Evolutionary conservation across 2,329 filamentous ascomycete species (phyloP).

Genomic region (Cladorrhinum sp.): DNA sequence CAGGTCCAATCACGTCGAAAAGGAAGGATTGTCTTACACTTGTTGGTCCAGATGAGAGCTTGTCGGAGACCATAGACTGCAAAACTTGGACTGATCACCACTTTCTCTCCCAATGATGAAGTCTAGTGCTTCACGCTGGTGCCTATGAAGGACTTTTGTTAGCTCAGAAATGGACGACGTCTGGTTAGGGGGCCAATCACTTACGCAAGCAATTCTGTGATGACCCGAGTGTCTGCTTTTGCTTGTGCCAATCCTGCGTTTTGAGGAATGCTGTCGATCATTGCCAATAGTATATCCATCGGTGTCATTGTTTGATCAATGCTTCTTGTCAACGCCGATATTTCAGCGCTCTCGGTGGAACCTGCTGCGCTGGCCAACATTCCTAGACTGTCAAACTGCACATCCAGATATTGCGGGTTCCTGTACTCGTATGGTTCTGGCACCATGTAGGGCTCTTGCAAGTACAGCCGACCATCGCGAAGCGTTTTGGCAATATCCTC

Average conservation of each 20-base stretch:
- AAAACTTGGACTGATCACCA: background rate
- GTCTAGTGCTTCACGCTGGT: background rate
- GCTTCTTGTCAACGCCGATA: background rate
- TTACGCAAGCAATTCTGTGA: background rate
- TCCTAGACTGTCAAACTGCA: background rate
- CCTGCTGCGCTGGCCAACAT: background rate
- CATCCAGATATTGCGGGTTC: background rate
- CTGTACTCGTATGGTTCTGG: background rate
- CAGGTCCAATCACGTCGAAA: background rate
- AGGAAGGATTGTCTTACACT: background rate
- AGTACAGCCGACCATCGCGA: background rate
- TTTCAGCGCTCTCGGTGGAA: no score
- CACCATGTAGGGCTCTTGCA: background rate
- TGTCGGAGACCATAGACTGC: background rate
- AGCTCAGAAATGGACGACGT: no score
- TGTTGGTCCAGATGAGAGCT: background rate
- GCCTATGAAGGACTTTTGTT: background rate
- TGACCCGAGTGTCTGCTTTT: background rate
- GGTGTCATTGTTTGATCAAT: background rate
- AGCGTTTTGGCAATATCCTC: background rate
- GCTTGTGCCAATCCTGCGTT: background rate
- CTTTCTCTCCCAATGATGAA: slow-evolving; percentile 1
- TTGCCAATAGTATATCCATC: background rate
- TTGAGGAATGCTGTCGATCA: background rate
- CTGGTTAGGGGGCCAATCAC: no score